Percentiles rank a stretch among this genome's conserved stretches.
Conservation (phyloP, 257 asterid genomes). For the Lithospermum erythrorhizon region DNA sequence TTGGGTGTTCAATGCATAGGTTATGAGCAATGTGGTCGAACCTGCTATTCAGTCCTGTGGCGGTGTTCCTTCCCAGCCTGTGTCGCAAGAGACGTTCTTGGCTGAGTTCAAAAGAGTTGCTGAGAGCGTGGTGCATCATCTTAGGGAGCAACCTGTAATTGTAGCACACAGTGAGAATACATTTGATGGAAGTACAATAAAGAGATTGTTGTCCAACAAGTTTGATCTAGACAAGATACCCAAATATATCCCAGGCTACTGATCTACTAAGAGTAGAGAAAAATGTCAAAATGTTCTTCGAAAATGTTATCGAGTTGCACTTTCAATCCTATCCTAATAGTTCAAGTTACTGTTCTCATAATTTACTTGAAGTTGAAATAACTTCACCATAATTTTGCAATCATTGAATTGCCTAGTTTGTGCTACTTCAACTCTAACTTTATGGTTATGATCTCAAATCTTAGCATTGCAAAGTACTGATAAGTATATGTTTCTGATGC, state of each 20-base stretch:
- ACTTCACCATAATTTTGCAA: too few species aligned
- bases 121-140: slow-evolving; percentile 42
- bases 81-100: slow-evolving; percentile 61
- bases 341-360: too few species aligned
- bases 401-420: too few species aligned
- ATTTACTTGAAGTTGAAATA: too few species aligned
- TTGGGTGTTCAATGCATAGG: slow-evolving; percentile 35
- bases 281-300: too few species aligned
- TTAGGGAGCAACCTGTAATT: slow-evolving; percentile 73
- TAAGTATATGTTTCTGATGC: slow-evolving; percentile 5
- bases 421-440: too few species aligned
- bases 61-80: slow-evolving; percentile 33
- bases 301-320: too few species aligned
- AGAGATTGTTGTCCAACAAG: slow-evolving; percentile 62
- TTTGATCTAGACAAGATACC: slow-evolving; percentile 77
- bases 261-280: too few species aligned
- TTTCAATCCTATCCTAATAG: too few species aligned
- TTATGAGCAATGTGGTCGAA: slow-evolving; percentile 48
- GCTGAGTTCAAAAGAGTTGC: slow-evolving; percentile 41
- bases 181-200: slow-evolving; percentile 75
- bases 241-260: background rate
- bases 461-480: too few species aligned
- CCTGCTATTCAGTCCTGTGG: slow-evolving; percentile 52
- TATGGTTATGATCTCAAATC: too few species aligned
- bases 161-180: slow-evolving; percentile 87